Conservation (phyloP, 225 moss, liverwort and hornwort genomes). For the Polytrichum formosum region DNA sequence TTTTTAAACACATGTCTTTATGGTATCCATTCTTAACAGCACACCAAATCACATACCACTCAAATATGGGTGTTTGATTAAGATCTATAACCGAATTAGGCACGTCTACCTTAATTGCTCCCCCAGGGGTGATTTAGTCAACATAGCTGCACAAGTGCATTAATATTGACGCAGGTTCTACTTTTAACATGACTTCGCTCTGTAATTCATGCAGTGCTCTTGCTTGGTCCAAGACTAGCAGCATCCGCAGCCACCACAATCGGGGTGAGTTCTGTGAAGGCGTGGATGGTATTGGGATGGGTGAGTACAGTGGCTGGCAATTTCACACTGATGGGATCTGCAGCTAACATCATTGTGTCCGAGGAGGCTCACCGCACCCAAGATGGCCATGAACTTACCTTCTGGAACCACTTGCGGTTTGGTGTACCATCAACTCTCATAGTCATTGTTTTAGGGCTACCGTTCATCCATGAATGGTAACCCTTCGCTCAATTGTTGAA, state of each 20-base stretch:
- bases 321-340: constrained; percentile 80
- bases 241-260: constrained; percentile 46
- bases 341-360: constrained; percentile 83
- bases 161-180: too few relatives aligned
- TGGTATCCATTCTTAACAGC: too few relatives aligned
- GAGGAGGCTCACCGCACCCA: constrained; percentile 69
- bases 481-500: too few relatives aligned
- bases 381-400: constrained; percentile 43
- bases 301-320: constrained; percentile 98
- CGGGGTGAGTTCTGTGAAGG: constrained; percentile 66
- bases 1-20: too few relatives aligned
- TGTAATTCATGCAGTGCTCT: constrained; percentile 43
- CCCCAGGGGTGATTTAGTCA: too few relatives aligned
- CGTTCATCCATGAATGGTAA: constrained; percentile 31
- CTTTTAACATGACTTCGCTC: too few relatives aligned
- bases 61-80: too few relatives aligned
- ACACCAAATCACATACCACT: too few relatives aligned
- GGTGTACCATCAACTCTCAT: constrained; percentile 75
- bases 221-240: constrained; percentile 72
- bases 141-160: too few relatives aligned
- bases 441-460: constrained; percentile 63
- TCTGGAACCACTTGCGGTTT: constrained; percentile 78
- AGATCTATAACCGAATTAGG: too few relatives aligned
- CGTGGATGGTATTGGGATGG: constrained; percentile 92
- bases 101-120: too few relatives aligned